These are phyloP conservation scores for Backusella westeae DNA, from an alignment of 192 early-diverging fungal genomes.

Conservation along the genomic window DNA sequence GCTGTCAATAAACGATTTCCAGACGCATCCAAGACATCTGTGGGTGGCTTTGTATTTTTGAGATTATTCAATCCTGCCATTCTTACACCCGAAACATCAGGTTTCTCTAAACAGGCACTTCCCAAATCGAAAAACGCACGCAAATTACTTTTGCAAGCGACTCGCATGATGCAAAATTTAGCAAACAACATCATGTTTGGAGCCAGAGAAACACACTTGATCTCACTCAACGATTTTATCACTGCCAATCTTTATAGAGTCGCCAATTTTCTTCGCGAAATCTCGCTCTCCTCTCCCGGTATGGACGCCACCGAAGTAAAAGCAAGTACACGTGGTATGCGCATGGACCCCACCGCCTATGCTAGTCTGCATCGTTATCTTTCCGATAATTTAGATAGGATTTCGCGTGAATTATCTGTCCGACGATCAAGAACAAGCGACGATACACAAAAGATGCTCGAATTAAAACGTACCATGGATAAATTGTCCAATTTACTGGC, in stretches of 20 bases:
- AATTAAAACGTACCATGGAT: constrained; percentile 57
- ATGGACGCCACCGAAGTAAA: neutral
- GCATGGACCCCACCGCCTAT: constrained; percentile 15
- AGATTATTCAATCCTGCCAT: constrained; percentile 94
- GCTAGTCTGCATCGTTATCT: constrained; percentile 55
- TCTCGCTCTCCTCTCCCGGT: constrained; percentile 47
- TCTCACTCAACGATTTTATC: constrained; percentile 83
- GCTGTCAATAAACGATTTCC: constrained; percentile 79
- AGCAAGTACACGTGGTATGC: neutral
- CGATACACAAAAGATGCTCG: constrained; percentile 15
- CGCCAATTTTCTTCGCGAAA: constrained; percentile 72
- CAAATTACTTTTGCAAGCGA: constrained; percentile 81
- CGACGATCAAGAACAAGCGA: constrained; percentile 42
- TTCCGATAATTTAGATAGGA: constrained; percentile 64
- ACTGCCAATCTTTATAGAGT: constrained; percentile 77
- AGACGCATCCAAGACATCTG: constrained; percentile 77
- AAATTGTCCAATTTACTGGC: constrained; percentile 79
- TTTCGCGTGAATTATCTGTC: constrained; percentile 58
- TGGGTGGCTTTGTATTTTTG: constrained; percentile 93
- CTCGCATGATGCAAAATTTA: constrained; percentile 95
- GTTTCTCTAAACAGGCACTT: constrained; percentile 56
- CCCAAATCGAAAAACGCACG: constrained; percentile 68
- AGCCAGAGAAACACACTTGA: constrained; percentile 91
- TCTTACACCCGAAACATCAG: constrained; percentile 81
- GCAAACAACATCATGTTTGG: constrained; percentile 97